These are phyloP conservation scores for Tetraselmis striata DNA, from an alignment of 139 green algal species.

Conservation along the genomic window DNA sequence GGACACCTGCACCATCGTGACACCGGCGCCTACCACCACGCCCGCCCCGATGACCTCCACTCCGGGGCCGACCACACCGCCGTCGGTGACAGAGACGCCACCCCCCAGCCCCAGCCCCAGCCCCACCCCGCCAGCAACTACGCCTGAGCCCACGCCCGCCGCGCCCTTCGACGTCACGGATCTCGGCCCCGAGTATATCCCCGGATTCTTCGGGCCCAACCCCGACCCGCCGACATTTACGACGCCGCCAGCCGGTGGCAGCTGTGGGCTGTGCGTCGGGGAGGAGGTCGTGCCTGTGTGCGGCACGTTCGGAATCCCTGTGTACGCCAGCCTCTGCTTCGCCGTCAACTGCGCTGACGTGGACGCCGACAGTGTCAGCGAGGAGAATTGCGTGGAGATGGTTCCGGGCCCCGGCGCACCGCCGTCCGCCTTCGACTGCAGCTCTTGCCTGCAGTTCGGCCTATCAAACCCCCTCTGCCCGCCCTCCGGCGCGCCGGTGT, in stretches of 20 bases:
- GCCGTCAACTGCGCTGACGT: neutral
- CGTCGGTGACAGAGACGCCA: neutral
- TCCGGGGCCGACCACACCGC: neutral
- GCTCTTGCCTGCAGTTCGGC: neutral
- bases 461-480: neutral
- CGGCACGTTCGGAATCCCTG: neutral
- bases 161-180: neutral
- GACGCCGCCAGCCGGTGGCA: neutral
- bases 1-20: neutral
- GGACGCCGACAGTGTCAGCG: neutral
- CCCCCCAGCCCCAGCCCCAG: neutral
- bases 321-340: neutral
- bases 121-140: neutral
- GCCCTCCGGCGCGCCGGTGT: neutral
- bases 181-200: neutral
- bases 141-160: neutral
- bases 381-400: neutral
- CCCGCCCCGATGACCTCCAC: neutral
- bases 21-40: neutral
- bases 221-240: neutral
- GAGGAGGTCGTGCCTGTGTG: neutral
- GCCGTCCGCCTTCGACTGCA: neutral
- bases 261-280: neutral
- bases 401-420: neutral
- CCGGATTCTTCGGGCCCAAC: neutral